These are phyloP conservation scores for Solanum sejunctum DNA, from an alignment of 257 asterid species.

Conservation along the genomic window DNA sequence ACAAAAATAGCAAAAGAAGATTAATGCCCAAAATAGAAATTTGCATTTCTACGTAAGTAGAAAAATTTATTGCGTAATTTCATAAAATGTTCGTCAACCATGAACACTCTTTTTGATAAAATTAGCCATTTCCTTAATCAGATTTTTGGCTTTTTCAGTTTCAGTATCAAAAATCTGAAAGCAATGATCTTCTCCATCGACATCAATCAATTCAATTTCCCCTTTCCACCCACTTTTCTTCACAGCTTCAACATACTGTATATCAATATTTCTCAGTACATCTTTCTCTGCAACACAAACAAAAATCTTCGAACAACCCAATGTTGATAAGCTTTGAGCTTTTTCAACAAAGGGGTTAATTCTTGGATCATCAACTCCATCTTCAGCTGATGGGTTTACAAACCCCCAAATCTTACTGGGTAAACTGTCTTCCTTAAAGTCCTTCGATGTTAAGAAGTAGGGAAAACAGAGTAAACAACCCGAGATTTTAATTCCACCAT, in stretches of 20 bases:
- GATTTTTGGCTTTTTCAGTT: not conserved
- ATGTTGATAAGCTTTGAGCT: not conserved
- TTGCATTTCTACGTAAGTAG: too few relatives aligned
- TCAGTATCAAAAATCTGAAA: conserved; percentile 3
- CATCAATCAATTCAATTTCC: conserved; percentile 4
- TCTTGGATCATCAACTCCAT: conserved; percentile 8
- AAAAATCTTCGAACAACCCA: conserved; percentile 7
- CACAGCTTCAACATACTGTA: conserved; percentile 4
- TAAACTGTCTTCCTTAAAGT: not conserved
- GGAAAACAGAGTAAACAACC: conserved; percentile 8
- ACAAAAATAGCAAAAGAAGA: too few relatives aligned
- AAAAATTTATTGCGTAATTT: too few relatives aligned
- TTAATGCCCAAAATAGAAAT: too few relatives aligned
- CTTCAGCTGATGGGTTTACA: not conserved
- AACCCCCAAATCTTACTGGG: not conserved
- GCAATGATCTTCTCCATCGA: conserved; percentile 14
- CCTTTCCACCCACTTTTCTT: conserved; percentile 14
- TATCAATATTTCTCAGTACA: not conserved
- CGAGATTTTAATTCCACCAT: not conserved
- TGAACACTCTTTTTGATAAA: not conserved
- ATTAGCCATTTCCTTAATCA: not conserved
- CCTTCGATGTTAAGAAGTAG: not conserved
- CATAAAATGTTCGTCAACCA: too few relatives aligned
- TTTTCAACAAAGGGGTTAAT: conserved; percentile 1
- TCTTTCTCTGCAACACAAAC: not conserved